A percentile compares a stretch with the other conserved stretches of the same genome.
Conservation (phyloP, 1,139 yeast genomes). For the Lodderomyces pseudojiufengensis region DNA sequence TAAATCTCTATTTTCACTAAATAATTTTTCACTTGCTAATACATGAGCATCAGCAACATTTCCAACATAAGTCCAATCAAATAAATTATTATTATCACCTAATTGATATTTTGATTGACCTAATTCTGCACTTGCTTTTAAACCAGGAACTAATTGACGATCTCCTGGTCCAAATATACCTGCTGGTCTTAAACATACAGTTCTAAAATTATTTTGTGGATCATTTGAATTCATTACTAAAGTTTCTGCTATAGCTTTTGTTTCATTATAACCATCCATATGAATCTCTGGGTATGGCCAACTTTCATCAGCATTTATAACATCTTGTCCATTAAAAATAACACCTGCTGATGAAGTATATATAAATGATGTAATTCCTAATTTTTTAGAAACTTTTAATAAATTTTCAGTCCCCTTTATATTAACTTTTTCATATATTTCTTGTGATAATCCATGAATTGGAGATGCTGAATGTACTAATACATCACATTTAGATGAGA, state of each 20-base stretch:
- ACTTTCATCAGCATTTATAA: constrained; percentile 86
- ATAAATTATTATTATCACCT: constrained; percentile 88
- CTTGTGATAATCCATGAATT: constrained; percentile 78
- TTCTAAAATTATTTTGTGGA: constrained; percentile 48
- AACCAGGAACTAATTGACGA: constrained; percentile 91
- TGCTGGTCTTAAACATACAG: constrained; percentile 92
- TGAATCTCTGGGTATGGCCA: constrained; percentile 91
- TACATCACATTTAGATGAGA: constrained; percentile 59
- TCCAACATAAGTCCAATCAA: constrained; percentile 99
- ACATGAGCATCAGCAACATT: constrained; percentile 97
- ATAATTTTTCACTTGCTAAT: constrained; percentile 75
- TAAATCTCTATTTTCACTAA: constrained; percentile 38
- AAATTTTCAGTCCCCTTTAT: constrained; percentile 84
- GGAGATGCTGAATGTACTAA: constrained; percentile 98
- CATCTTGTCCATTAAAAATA: constrained; percentile 87
- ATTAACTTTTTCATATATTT: constrained; percentile 83
- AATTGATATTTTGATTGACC: constrained; percentile 92
- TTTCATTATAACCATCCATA: constrained; percentile 96
- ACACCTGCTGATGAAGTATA: constrained; percentile 98
- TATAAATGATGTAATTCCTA: constrained; percentile 64
- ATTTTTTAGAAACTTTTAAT: constrained; percentile 57
- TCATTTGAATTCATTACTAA: constrained; percentile 72
- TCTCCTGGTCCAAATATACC: constrained; percentile 99
- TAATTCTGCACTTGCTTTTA: constrained; percentile 73
- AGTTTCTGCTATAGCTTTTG: constrained; percentile 89